phyloP scores from a whole-genome alignment of 1,139 yeast genomes.

The Geotrichum reessii region DNA sequence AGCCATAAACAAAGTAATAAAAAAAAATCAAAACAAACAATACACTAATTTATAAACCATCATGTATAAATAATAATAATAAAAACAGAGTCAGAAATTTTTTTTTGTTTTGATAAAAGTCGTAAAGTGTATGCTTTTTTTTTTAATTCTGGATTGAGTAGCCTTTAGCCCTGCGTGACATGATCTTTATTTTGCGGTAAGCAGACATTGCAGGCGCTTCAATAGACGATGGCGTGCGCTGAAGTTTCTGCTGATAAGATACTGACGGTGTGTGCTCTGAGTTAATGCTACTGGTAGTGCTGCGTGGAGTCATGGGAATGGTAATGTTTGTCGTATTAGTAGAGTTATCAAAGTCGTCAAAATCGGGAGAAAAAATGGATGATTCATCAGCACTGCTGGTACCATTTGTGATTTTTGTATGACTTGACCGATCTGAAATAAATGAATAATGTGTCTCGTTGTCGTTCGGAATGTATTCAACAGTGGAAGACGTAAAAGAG shows the following conservation, averaged over 20 bases:
- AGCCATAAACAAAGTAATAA: not conserved
- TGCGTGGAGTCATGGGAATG: not conserved
- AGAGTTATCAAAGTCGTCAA: not conserved
- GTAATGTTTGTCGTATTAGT: not conserved
- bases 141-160: not conserved
- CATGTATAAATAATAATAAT: not conserved
- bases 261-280: not conserved
- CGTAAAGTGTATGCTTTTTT: too few species aligned
- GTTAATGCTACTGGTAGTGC: not conserved
- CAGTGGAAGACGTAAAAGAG: not conserved
- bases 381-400: not conserved
- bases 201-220: not conserved
- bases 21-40: not conserved
- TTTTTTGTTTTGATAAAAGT: too few species aligned
- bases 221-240: not conserved
- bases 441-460: not conserved
- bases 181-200: not conserved
- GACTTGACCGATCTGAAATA: not conserved
- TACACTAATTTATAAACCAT: not conserved
- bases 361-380: not conserved
- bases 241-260: not conserved
- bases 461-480: not conserved
- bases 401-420: not conserved
- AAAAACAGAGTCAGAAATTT: not conserved
- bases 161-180: not conserved